Evolutionary conservation across 176 grass and related monocot genomes (phyloP), one percentile per base, ranked within the genome.

Genomic region (Leersia perrieri): DNA sequence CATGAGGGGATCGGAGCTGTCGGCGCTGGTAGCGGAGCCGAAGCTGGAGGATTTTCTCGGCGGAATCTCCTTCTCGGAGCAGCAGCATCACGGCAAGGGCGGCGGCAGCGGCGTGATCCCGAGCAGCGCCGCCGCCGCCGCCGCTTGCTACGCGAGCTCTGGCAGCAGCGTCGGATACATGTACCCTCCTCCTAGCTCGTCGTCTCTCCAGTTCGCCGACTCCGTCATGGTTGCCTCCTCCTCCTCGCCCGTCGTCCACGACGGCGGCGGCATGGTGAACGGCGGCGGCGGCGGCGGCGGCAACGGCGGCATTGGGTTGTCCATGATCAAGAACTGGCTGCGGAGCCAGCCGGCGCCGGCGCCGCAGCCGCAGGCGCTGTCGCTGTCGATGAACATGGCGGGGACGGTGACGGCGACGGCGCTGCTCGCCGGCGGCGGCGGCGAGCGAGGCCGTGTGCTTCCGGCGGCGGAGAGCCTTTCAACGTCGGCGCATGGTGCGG

Each of bases 31-130:
- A 10, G 74, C 76, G 22, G 87, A 93, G 80, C 96, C 96, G 3
- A 99, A 99, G 80, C 90, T 99, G 33, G 96, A 99, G 86, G 96
- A 99, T 62, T 99, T 99, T 76, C 93, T 99, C 1, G 96, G 96
- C 5, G 89, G 90, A 31, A 80, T 92, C 76, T 91, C 93, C 23
- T 99, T 93, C 42, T 77, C 90, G 1, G 96, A 91, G 71, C 90
- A 95, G 71, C 90, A 95, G 7, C 76, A 95, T 1, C 90, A 91
- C 22, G 53, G 9, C 22, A 53, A 53, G 49, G 53, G 53, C 42
- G 13, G 42, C 11, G 51, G 55, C 3, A 41, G 29, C 8, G 66
- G 60, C 27, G 75, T 91, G 80, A 79, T 94, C 13, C 82, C 82
- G 32, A 90, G 75, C 28, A 75, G 60, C 10, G 70, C 60, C 70